Conservation (phyloP, 805 yeast genomes). For the Candida quercuum region DNA sequence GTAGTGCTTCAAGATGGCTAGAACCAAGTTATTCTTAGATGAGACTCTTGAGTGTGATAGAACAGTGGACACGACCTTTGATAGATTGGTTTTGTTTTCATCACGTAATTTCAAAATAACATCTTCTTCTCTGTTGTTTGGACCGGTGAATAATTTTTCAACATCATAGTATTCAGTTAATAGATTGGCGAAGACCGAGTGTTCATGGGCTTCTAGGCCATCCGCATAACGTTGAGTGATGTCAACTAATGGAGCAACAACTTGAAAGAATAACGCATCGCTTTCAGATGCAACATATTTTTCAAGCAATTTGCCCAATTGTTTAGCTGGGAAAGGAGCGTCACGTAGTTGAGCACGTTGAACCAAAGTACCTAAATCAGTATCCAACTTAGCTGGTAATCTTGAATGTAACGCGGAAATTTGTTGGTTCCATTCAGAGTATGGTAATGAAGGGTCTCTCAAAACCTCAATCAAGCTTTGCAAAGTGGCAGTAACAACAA, state of each 20-base stretch:
- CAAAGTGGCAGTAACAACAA: slow-evolving; percentile 81
- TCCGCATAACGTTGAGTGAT: slow-evolving; percentile 65
- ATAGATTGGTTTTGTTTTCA: slow-evolving; percentile 71
- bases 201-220: slow-evolving; percentile 85
- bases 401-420: slow-evolving; percentile 91
- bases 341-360: slow-evolving; percentile 59
- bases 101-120: slow-evolving; percentile 85
- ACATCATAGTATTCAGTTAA: slow-evolving; percentile 69
- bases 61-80: slow-evolving; percentile 64
- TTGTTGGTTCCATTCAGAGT: slow-evolving; percentile 83
- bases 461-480: slow-evolving; percentile 66
- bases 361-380: slow-evolving; percentile 55
- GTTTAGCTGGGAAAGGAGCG: slow-evolving; percentile 93
- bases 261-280: slow-evolving; percentile 48
- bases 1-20: slow-evolving; percentile 80
- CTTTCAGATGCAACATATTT: slow-evolving; percentile 47
- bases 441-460: slow-evolving; percentile 80
- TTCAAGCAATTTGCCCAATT: slow-evolving; percentile 64
- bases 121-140: slow-evolving; percentile 78
- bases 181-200: slow-evolving; percentile 61
- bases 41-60: slow-evolving; percentile 91
- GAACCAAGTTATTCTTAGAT: slow-evolving; percentile 83
- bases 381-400: slow-evolving; percentile 73
- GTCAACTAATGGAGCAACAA: slow-evolving; percentile 66
- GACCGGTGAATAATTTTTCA: slow-evolving; percentile 75